These are phyloP conservation scores for Periconia macrospinosa DNA, from an alignment of 2,329 filamentous ascomycete genomes.

Conservation along the genomic window DNA sequence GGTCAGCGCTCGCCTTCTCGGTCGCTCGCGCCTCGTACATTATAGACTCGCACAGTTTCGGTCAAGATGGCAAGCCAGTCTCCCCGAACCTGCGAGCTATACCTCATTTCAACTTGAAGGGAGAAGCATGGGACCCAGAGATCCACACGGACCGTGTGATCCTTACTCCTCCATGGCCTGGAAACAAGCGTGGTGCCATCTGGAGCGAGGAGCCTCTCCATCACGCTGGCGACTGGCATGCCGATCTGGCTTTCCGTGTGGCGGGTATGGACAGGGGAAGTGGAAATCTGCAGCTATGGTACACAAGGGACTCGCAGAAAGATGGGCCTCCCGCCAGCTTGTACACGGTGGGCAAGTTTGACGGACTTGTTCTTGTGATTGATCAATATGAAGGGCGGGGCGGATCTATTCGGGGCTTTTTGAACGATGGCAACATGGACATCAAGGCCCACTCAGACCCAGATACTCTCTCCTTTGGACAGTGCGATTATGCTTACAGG, in stretches of 20 bases:
- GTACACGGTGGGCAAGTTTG: conserved; percentile 82
- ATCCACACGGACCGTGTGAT: conserved; percentile 87
- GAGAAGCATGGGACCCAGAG: conserved; percentile 59
- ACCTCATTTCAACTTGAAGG: conserved; percentile 58
- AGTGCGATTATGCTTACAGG: conserved; percentile 87
- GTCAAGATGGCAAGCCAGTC: conserved; percentile 64
- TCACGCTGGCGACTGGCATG: conserved; percentile 71
- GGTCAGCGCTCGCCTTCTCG: conserved; percentile 50
- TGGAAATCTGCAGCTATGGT: conserved; percentile 94
- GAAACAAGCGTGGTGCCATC: conserved; percentile 78
- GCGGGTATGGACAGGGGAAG: conserved; percentile 81
- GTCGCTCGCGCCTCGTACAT: conserved; percentile 65
- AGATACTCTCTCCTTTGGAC: conserved; percentile 86
- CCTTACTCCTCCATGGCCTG: conserved; percentile 84
- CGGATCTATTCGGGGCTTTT: conserved; percentile 85
- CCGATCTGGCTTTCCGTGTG: conserved; percentile 84
- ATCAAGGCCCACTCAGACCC: conserved; percentile 76
- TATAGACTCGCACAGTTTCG: conserved; percentile 77
- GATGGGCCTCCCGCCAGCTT: conserved; percentile 73
- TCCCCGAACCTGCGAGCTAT: conserved; percentile 61
- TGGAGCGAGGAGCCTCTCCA: conserved; percentile 71
- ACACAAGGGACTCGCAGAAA: conserved; percentile 68
- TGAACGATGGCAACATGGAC: conserved; percentile 86
- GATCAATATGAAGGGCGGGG: conserved; percentile 78
- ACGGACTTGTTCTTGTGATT: conserved; percentile 85